A percentile compares a stretch with the other conserved stretches of the same genome.
Evolutionary conservation across 129 eudicot species (phyloP).

Genomic region (Flaveria sonorensis): DNA sequence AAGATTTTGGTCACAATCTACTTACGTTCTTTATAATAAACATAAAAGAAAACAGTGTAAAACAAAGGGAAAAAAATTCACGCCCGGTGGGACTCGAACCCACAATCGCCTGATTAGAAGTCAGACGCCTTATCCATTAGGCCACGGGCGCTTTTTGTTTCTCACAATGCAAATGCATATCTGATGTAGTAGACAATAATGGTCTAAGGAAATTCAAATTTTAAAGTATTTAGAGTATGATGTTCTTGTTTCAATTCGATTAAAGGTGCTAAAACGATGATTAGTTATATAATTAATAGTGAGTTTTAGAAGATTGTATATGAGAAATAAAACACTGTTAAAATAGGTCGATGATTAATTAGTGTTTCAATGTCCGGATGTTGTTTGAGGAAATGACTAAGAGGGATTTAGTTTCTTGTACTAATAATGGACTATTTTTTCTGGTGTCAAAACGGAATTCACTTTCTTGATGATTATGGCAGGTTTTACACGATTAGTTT

Average conservation of each 20-base stretch:
- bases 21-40: no score
- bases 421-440: no score
- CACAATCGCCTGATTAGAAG: constrained; percentile 90
- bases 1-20: no score
- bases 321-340: not conserved
- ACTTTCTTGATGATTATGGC: no score
- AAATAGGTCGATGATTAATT: no score
- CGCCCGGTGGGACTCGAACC: constrained; percentile 99
- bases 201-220: no score
- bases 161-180: no score
- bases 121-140: constrained; percentile 82
- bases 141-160: constrained; percentile 56
- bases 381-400: not conserved
- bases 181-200: no score
- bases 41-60: no score
- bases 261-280: not conserved
- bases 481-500: no score
- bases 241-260: not conserved
- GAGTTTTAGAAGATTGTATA: not conserved
- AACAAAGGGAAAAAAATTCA: constrained; percentile 12
- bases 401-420: not conserved
- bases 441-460: no score
- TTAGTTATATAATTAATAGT: not conserved
- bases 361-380: not conserved
- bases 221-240: not conserved